phyloP scores from a whole-genome alignment of 2,329 filamentous ascomycete genomes.

The Purpureocillium lavendulum region DNA sequence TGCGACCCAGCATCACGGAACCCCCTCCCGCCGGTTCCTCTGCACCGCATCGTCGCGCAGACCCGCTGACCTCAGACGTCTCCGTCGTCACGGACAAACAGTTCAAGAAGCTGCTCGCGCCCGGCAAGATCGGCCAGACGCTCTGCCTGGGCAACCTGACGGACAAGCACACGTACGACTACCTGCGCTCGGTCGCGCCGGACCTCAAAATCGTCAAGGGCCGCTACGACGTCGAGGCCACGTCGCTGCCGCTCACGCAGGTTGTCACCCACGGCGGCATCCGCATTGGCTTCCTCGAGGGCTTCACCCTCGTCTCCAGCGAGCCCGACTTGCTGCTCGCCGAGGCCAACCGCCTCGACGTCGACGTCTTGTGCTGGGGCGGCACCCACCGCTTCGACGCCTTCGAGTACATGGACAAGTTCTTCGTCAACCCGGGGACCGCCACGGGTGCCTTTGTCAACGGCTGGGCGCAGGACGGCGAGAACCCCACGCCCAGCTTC shows the following conservation, averaged over 20 bases:
- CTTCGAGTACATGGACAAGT: constrained; percentile 68
- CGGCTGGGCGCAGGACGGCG: constrained; percentile 48
- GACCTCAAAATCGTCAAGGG: constrained; percentile 64
- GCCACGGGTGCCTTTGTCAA: constrained; percentile 56
- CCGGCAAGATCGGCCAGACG: constrained; percentile 75
- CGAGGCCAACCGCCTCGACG: constrained; percentile 60
- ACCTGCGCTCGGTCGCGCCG: constrained; percentile 65
- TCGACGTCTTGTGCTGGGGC: constrained; percentile 62
- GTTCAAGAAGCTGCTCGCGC: constrained; percentile 81
- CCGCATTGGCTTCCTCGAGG: constrained; percentile 59
- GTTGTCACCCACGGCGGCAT: constrained; percentile 58
- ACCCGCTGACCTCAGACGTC: too few species aligned
- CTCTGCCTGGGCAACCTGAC: constrained; percentile 75
- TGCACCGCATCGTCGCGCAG: too few species aligned
- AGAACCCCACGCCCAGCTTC: constrained; percentile 81
- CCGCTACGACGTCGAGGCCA: constrained; percentile 58
- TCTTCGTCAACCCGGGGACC: constrained; percentile 62
- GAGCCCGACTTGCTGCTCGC: constrained; percentile 60
- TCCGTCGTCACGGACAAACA: too few species aligned
- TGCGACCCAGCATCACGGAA: too few species aligned
- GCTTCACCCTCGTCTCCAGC: constrained; percentile 58
- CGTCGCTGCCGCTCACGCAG: constrained; percentile 55
- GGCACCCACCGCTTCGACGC: constrained; percentile 62
- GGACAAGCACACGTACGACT: constrained; percentile 72
- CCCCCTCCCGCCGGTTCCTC: too few species aligned